Conservation (phyloP, 78 protist genomes). For the Guillardia theta region DNA sequence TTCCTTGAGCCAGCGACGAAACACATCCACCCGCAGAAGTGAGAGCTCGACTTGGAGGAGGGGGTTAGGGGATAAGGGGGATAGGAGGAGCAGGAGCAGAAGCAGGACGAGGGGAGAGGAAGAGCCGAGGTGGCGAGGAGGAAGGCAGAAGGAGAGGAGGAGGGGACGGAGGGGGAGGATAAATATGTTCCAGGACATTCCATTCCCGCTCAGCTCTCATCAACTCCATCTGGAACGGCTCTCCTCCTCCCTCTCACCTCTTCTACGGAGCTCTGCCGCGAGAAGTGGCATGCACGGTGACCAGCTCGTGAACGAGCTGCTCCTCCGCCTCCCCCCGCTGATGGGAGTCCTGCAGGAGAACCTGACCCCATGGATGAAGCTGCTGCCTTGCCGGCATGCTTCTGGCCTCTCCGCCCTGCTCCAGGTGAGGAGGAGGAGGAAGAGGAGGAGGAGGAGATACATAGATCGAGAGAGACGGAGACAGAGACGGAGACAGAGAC, state of each 20-base stretch:
- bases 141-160: too few relatives aligned
- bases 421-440: neutral
- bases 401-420: neutral
- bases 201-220: too few relatives aligned
- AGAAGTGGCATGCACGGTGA: constrained; percentile 81
- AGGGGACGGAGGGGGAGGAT: too few relatives aligned
- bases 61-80: too few relatives aligned
- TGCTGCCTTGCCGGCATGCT: constrained; percentile 66
- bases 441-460: neutral
- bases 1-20: neutral
- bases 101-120: too few relatives aligned
- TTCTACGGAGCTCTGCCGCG: constrained; percentile 55
- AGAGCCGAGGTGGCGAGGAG: too few relatives aligned
- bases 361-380: constrained; percentile 82
- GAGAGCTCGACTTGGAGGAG: neutral
- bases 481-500: neutral
- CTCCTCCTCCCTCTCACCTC: neutral
- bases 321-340: too few relatives aligned
- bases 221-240: too few relatives aligned
- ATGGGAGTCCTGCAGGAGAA: too few relatives aligned
- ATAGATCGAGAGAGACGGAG: neutral
- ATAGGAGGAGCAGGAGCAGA: too few relatives aligned
- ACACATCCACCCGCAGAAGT: neutral
- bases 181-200: too few relatives aligned
- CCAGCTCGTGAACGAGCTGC: too few relatives aligned